Percentiles rank a stretch among this genome's conserved stretches.
These are phyloP conservation scores for Iberis pinnata DNA, from an alignment of 345 rosid species.

Conservation along the genomic window DNA sequence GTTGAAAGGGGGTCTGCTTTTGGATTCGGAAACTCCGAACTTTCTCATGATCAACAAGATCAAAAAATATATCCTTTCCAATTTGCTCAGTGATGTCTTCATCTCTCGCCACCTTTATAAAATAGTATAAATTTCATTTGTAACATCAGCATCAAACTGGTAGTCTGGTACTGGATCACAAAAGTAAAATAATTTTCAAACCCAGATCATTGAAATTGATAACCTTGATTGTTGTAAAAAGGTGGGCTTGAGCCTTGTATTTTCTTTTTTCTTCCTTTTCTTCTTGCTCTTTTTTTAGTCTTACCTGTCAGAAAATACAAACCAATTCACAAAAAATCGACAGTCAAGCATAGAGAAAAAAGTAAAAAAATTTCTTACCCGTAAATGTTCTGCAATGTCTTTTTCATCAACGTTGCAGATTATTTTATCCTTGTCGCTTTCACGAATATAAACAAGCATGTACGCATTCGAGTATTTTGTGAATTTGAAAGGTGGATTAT, in stretches of 20 bases:
- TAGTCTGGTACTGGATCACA: neutral
- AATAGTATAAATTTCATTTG: conserved; percentile 23
- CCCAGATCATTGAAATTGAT: conserved; percentile 9
- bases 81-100: conserved; percentile 81
- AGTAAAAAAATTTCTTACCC: conserved; percentile 43
- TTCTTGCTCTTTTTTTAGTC: conserved; percentile 93
- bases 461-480: conserved; percentile 97
- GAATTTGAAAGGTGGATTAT: conserved; percentile 86
- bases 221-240: conserved; percentile 90
- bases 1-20: conserved; percentile 65
- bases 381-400: conserved; percentile 94
- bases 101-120: conserved; percentile 54
- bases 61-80: conserved; percentile 88
- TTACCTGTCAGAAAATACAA: conserved; percentile 49
- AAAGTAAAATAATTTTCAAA: neutral
- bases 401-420: conserved; percentile 95
- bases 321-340: conserved; percentile 18
- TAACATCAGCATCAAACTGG: conserved; percentile 13
- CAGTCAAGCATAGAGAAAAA: neutral
- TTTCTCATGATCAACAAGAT: conserved; percentile 96
- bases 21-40: conserved; percentile 85
- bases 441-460: conserved; percentile 97
- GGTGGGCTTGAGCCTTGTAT: conserved; percentile 92
- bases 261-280: conserved; percentile 83
- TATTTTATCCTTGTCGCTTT: conserved; percentile 89